Base-by-base conservation (phyloP, 2,329 filamentous ascomycete species). In the Trichothecium sympodiale region DNA sequence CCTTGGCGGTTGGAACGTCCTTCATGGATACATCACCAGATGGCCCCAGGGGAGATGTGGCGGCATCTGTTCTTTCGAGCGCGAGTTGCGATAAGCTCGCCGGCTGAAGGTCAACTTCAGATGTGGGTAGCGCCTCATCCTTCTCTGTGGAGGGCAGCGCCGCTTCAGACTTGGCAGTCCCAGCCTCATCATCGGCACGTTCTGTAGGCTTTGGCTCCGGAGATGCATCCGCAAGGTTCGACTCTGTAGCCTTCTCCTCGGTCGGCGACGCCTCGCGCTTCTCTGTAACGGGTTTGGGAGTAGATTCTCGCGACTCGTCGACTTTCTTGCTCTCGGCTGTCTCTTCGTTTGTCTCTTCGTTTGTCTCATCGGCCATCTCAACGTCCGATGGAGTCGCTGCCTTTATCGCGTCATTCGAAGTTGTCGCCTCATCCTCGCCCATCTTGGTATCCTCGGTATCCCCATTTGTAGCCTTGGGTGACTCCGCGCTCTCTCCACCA, bases 1-100 rank as follows among this genome's bases (percentile, higher is more conserved):
- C 52, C 59, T 88, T 89, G 26, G 62, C 59, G 2, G 63, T 61
- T 0, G 69, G 63, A 2, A 61, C 70, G 42, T 77, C 73, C n/a
- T 55, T 51, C 71, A 76, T 75, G 29, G 62, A 55, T 9, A 69
- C 57, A 38, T 75, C 71, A 5, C 49, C 47, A 3, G 56, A 51
- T 3, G 51, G 43, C 16, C 51, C 44, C 16, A 47, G 39, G 5
- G 48, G 46, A 2, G 55, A 47, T 9, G 46, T 43, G 10, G 45
- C 45, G 9, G 47, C 46, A 13, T 57, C 55, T 5, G 56, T 52
- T 4, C 49, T 45, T 29, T 62, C 62, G 27, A 60, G 55, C 12
- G 55, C 56, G 26, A 60, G 51, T 36, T 62, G 55, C 2, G 59
- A 62, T 35, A 63, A 47, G 41, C 55, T 56, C 13, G 54, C 50